Conservation (phyloP, 1,284 basidiomycete species). For the Hortiboletus rubellus region DNA sequence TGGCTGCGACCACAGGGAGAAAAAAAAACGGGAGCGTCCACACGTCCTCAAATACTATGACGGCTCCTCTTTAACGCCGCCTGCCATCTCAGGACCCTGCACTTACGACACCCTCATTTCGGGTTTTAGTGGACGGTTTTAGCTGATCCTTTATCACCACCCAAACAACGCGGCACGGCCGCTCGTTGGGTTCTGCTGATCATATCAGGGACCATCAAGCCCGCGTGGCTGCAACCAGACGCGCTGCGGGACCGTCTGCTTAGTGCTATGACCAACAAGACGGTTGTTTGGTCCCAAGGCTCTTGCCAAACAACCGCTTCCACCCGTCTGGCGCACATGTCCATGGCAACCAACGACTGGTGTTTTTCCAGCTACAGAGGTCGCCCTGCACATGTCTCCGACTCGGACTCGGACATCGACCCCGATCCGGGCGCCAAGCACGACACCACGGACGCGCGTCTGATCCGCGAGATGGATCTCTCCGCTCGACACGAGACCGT, state of each 20-base stretch:
- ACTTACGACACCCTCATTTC: too few relatives aligned
- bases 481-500: conserved; percentile 57
- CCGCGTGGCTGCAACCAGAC: too few relatives aligned
- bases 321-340: too few relatives aligned
- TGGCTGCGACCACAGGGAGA: background rate
- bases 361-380: conserved; percentile 38
- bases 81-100: too few relatives aligned
- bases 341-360: too few relatives aligned
- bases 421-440: conserved; percentile 1
- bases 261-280: background rate
- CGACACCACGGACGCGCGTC: conserved; percentile 29
- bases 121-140: too few relatives aligned
- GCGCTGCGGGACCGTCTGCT: too few relatives aligned
- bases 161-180: background rate
- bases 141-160: background rate
- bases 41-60: conserved; percentile 5
- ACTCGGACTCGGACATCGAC: conserved; percentile 23
- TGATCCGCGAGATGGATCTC: conserved; percentile 58
- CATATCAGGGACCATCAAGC: too few relatives aligned
- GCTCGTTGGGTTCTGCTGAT: too few relatives aligned
- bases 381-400: conserved; percentile 13
- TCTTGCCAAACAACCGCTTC: conserved; percentile 20
- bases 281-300: conserved; percentile 14
- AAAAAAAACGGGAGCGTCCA: background rate
- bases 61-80: background rate